Evolutionary conservation across 495 filamentous ascomycete genomes (phyloP).

Genomic region (Lasiosphaeria miniovina): DNA sequence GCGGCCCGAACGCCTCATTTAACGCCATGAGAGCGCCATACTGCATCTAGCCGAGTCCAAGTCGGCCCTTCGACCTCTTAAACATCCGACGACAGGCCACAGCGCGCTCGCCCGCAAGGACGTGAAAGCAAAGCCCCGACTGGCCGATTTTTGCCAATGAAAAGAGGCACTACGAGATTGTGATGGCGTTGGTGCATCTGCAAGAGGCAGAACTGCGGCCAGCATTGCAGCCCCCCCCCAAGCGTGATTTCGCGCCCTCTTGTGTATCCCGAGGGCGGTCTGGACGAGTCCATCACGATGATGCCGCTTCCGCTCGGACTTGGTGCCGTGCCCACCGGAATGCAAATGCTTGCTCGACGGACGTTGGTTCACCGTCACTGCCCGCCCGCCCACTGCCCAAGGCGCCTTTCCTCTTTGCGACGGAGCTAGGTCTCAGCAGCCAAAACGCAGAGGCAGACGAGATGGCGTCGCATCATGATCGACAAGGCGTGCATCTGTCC

Average conservation of each 20-base stretch:
- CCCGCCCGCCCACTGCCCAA: background rate
- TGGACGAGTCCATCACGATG: conserved; percentile 5
- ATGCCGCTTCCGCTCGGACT: conserved; percentile 9
- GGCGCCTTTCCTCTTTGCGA: background rate
- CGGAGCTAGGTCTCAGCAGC: conserved; percentile 4
- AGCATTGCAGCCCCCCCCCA: background rate
- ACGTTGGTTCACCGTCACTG: conserved; percentile 3
- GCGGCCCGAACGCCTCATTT: conserved; percentile 8
- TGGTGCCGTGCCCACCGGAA: background rate
- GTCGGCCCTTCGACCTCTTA: conserved; percentile 24
- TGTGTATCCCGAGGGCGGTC: background rate
- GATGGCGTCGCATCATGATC: conserved; percentile 33
- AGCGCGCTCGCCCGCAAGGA: conserved; percentile 6
- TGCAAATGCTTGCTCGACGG: background rate
- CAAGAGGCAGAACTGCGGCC: background rate
- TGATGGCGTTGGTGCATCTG: background rate
- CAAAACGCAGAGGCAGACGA: conserved; percentile 11
- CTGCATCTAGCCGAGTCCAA: conserved; percentile 21
- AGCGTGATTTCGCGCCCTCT: background rate
- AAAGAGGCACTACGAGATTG: background rate
- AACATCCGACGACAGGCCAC: conserved; percentile 3
- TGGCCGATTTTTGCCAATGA: background rate
- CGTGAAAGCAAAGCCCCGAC: background rate
- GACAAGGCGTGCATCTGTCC: conserved; percentile 18
- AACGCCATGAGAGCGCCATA: conserved; percentile 23